Evolutionary conservation across 345 rosid genomes (phyloP), one percentile per base, ranked within the genome.

Genomic region (Kernera saxatilis): DNA sequence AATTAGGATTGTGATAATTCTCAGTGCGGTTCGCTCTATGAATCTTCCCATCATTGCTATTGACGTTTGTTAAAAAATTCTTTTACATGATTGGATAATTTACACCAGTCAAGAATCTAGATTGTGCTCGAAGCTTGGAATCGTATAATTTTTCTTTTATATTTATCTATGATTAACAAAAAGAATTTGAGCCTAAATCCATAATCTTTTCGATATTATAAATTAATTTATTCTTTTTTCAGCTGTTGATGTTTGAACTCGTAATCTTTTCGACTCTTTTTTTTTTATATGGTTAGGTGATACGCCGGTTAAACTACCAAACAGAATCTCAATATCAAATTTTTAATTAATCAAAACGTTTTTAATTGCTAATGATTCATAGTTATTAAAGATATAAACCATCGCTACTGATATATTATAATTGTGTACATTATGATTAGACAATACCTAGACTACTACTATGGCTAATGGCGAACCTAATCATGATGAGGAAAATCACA

Each of bases 51-150:
- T 63, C 56, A 63, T 53, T 63, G 21, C 35, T n/a, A 63, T 32
- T 72, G 55, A 63, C 64, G 53, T 51, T 62, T n/a, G 45, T 52
- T 62, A n/a, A 30, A 26, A 26, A 55, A 33, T 2, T 25, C 13
- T 41, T 50, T 70, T 13, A 60, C 44, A 15, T 44, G 64, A 63
- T 63, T 72, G 69, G 75, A 49, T 19, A 44, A 72, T 23, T 72
- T 44, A 43, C 29, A 40, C 41, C 18, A 35, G 8, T 57, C 11
- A 23, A 25, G 15, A 58, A 37, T 62, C 69, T 62, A 71, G 54
- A 52, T 61, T 71, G 69, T 71, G 26, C 61, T 39, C 6, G 61
- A 50, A 25, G 56, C 7, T 22, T 35, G 49, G 46, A n/a, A n/a
- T n/a, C n/a, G n/a, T n/a, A n/a, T n/a, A n/a, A n/a, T n/a, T n/a